A percentile compares a stretch with the other conserved stretches of the same genome.
Conservation (phyloP, 169 alveolate species). For the Plasmodium berghei region DNA sequence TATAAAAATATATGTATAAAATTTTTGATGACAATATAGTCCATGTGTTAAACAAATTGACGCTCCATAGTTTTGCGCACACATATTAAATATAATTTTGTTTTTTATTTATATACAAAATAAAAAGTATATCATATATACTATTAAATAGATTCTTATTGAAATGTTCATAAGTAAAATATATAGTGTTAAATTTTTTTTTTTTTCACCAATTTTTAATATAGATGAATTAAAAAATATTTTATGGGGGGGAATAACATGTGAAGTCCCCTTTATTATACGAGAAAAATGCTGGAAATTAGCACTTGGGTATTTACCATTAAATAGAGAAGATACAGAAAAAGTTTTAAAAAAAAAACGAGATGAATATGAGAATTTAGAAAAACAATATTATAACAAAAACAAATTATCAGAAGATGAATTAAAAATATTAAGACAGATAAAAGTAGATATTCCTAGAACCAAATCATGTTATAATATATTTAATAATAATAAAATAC, state of each 20-base stretch:
- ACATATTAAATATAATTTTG: too few relatives aligned
- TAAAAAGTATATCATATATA: too few relatives aligned
- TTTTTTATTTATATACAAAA: too few relatives aligned
- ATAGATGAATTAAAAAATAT: constrained; percentile 79
- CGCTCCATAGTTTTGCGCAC: too few relatives aligned
- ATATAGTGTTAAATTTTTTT: too few relatives aligned
- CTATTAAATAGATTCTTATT: too few relatives aligned
- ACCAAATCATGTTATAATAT: constrained; percentile 88
- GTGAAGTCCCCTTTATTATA: constrained; percentile 83
- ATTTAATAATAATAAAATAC: constrained; percentile 87
- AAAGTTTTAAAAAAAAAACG: constrained; percentile 82
- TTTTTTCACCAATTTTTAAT: not conserved
- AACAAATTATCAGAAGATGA: constrained; percentile 58
- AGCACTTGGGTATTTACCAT: constrained; percentile 90
- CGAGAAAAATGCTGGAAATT: constrained; percentile 90
- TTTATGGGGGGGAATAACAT: constrained; percentile 90
- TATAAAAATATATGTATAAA: too few relatives aligned
- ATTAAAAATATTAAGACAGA: constrained; percentile 82
- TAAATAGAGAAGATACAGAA: constrained; percentile 80
- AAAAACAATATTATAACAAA: constrained; percentile 51
- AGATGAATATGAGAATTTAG: constrained; percentile 83
- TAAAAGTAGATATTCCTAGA: constrained; percentile 92
- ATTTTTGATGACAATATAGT: too few relatives aligned
- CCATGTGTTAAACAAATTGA: too few relatives aligned
- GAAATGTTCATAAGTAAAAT: too few relatives aligned